Percentiles rank a stretch among this genome's conserved stretches.
phyloP scores from a whole-genome alignment of 139 green algal species.

The Asterochloris erici region DNA sequence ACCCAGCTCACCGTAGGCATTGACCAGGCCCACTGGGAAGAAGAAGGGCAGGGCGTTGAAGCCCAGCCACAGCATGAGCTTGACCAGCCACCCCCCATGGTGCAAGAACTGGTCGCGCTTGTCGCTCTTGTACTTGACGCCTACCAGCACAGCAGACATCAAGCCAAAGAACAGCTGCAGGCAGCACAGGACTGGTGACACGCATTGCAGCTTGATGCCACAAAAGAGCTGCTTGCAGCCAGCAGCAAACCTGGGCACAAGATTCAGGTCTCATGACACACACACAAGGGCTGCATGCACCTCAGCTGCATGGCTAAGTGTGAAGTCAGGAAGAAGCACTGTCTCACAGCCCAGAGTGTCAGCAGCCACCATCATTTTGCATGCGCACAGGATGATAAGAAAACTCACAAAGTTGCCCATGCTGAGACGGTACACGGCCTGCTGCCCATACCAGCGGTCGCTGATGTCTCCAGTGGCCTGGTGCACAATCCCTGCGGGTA shows the following conservation, averaged over 20 bases:
- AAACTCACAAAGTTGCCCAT: slow-evolving; percentile 88
- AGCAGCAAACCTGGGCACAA: background rate
- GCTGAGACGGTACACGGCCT: slow-evolving; percentile 93
- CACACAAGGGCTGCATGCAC: background rate
- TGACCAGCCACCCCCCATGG: slow-evolving; percentile 85
- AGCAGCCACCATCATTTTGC: background rate
- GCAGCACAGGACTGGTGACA: background rate
- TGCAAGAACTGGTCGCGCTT: slow-evolving; percentile 78
- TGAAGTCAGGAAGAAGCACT: background rate
- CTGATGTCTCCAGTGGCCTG: slow-evolving; percentile 27
- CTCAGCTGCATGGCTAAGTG: background rate
- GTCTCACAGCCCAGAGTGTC: background rate
- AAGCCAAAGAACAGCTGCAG: slow-evolving; percentile 81
- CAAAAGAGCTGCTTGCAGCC: no score
- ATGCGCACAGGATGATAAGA: background rate
- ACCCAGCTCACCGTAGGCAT: slow-evolving; percentile 61
- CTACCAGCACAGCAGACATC: slow-evolving; percentile 73
- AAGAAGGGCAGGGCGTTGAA: slow-evolving; percentile 85
- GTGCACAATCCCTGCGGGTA: slow-evolving; percentile 55
- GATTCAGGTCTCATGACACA: background rate
- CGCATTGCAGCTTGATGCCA: background rate
- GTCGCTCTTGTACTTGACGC: slow-evolving; percentile 81
- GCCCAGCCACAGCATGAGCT: slow-evolving; percentile 76
- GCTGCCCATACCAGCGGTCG: slow-evolving; percentile 89
- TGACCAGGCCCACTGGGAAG: slow-evolving; percentile 68